Base-by-base conservation (phyloP, 2,329 filamentous ascomycete genomes). In the Coleophoma eucalyptorum region DNA sequence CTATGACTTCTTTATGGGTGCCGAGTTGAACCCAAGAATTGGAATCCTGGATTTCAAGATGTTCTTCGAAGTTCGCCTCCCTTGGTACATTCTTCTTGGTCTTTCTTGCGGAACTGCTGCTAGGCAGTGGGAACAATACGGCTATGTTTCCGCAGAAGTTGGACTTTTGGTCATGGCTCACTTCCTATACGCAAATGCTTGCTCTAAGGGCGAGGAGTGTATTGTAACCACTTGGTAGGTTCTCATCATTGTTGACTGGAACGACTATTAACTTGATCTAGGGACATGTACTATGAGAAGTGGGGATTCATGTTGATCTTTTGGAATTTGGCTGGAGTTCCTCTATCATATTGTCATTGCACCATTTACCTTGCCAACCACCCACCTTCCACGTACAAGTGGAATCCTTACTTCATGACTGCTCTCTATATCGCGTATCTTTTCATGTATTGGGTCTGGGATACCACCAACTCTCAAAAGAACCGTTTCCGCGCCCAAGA, bases 231-330 rank as follows among this genome's bases (percentile, higher is more conserved):
- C 90, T 46, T 96, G 91, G 84, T 82, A 68, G 63, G 52, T 40
- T 31, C 12, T 31, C 3, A 8, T 6, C 6, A 38, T 11, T 18
- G 8, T 21, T 3, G 18, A 18, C 47, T 26, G 16, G 18, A n/a
- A 16, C 42, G 33, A 33, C 21, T 41, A 31, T 37, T 49, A 53
- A 54, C 20, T 16, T 12, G 19, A 43, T 21, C n/a, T 48, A 83
- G 80, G 87, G 91, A 96, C 64, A 96, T 96, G 87, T 96, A 95
- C 76, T 93, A 90, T 63, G 91, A 96, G 77, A 96, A 96, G 74
- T 92, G 89, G 83, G 91, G 91, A 48, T 96, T 96, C 76, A 96
- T 96, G 91, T 81, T 96, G 59, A 95, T 95, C 69, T 96, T 96
- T 81, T 96, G 91, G 91, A 96, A 96, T 72, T 77, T 96, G 67